Evolutionary conservation across 2,329 filamentous ascomycete genomes (phyloP).

Genomic region (Xylaria hypoxylon): DNA sequence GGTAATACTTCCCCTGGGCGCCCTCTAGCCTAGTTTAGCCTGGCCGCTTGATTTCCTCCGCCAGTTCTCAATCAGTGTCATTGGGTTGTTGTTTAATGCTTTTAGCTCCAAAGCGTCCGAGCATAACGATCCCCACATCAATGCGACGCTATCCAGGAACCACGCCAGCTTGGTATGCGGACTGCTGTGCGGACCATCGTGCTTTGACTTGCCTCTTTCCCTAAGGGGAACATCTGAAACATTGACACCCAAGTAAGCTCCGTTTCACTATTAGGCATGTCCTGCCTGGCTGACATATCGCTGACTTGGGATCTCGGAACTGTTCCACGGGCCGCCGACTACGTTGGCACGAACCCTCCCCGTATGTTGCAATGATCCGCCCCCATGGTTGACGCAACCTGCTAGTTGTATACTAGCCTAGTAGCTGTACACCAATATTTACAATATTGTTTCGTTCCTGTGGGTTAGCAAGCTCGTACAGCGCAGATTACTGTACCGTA

Average conservation of each 20-base stretch:
- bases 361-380: constrained; percentile 29
- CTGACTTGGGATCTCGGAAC: constrained; percentile 21
- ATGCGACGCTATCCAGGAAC: constrained; percentile 39
- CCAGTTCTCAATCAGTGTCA: constrained; percentile 33
- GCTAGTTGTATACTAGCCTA: constrained; percentile 14
- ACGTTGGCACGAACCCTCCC: constrained; percentile 27
- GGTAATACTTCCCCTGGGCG: constrained; percentile 41
- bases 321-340: constrained; percentile 29
- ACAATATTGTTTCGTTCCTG: constrained; percentile 24
- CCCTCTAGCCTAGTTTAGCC: constrained; percentile 32
- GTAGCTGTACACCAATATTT: constrained; percentile 20
- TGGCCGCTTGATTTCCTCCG: constrained; percentile 38
- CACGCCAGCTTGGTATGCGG: constrained; percentile 40
- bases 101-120: constrained; percentile 37
- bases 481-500: constrained; percentile 23
- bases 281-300: constrained; percentile 31
- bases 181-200: constrained; percentile 36
- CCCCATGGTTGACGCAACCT: constrained; percentile 24
- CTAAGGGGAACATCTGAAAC: constrained; percentile 43
- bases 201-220: constrained; percentile 43
- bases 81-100: constrained; percentile 37
- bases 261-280: constrained; percentile 45
- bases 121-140: constrained; percentile 38
- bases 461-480: constrained; percentile 11
- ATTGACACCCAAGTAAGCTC: constrained; percentile 43